A percentile compares a stretch with the other conserved stretches of the same genome.
Conservation (phyloP, 176 grass and related monocot genomes). For the Hordeum marinum region DNA sequence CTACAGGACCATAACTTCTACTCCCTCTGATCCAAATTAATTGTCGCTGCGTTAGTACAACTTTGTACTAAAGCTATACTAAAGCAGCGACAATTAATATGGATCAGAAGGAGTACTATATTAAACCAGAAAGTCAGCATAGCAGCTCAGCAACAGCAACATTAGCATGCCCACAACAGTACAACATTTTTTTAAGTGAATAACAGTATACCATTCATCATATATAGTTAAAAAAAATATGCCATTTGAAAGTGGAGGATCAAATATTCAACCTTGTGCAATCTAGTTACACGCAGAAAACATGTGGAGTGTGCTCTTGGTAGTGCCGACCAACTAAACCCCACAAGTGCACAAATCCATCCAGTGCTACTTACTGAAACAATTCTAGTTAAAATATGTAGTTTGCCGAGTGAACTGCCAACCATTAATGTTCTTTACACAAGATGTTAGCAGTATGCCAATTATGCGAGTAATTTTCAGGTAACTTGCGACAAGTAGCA, state of each 20-base stretch:
- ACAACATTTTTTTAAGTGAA: neutral
- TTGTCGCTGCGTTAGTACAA: too few relatives aligned
- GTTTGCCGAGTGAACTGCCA: neutral
- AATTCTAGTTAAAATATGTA: neutral
- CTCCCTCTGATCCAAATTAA: too few relatives aligned
- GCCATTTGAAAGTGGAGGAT: neutral
- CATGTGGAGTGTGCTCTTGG: neutral
- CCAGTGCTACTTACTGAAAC: neutral
- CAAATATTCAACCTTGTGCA: neutral
- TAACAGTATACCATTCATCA: slow-evolving; percentile 1
- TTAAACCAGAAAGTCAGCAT: slow-evolving; percentile 9
- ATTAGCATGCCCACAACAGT: neutral
- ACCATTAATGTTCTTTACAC: neutral
- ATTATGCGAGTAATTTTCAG: neutral
- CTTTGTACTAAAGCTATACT: too few relatives aligned
- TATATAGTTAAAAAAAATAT: neutral
- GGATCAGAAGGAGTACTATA: neutral
- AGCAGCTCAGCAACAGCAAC: neutral
- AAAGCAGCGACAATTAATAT: too few relatives aligned
- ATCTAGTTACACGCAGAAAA: neutral
- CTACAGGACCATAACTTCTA: neutral
- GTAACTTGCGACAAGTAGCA: slow-evolving; percentile 21
- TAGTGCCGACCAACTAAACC: neutral
- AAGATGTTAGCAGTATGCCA: slow-evolving; percentile 1
- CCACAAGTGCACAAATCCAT: neutral